A percentile compares a stretch with the other conserved stretches of the same genome.
phyloP scores from a whole-genome alignment of 2,329 filamentous ascomycete genomes.

The Hyphodiscus sp. region DNA sequence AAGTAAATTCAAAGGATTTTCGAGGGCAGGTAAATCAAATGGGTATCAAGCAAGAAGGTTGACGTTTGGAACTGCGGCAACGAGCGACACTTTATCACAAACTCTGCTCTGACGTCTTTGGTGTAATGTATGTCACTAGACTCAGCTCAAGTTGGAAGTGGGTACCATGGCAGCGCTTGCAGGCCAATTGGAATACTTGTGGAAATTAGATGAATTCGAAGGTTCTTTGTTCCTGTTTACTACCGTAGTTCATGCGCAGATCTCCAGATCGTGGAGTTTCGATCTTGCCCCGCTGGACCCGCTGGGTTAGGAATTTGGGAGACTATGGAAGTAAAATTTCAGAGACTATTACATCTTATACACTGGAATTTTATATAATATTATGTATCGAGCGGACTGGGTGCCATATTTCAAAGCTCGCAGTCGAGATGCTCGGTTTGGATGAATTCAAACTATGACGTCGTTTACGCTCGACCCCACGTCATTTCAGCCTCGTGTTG shows the following conservation, averaged over 20 bases:
- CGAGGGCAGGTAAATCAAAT: background rate
- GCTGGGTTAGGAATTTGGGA: no score
- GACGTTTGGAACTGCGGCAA: no score
- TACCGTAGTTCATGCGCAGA: background rate
- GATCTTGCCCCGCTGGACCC: no score
- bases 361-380: no score
- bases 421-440: no score
- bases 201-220: background rate
- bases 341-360: no score
- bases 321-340: no score
- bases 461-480: background rate
- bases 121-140: background rate
- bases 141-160: background rate
- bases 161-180: background rate
- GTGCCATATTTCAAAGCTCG: no score
- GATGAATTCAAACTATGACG: no score
- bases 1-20: background rate
- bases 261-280: no score
- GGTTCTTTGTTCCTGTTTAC: background rate
- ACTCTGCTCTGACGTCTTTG: background rate
- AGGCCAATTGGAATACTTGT: background rate
- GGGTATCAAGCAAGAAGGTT: background rate
- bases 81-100: background rate
- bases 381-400: no score
- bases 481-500: background rate